Evolutionary conservation across 495 filamentous ascomycete species (phyloP), one percentile per base, ranked within the genome.

Genomic region (Annulohypoxylon nitens): DNA sequence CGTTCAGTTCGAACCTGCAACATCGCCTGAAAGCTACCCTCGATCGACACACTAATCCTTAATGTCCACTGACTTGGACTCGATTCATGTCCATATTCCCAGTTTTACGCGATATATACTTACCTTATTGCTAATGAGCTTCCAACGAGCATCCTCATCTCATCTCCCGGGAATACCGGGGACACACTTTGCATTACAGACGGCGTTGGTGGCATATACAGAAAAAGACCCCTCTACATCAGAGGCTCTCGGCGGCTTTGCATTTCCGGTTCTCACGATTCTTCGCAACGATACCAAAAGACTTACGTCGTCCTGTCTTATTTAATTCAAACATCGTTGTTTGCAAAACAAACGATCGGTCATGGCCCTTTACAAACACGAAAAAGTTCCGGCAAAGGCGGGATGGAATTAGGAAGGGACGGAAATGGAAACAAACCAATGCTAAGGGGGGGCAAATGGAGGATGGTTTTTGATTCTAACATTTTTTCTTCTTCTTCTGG

Each of bases 221-320:
- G 71, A 78, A 76, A 68, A 76, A 71, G 74, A 75, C 74, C 37
- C 65, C 71, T 71, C 67, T 43, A 61, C 61, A 61, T 58, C 39
- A 55, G 71, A 67, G 74, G 73, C 60, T 53, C 34, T 76, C 63
- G 58, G 66, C 48, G 68, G 69, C 70, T 70, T 71, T 71, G 64
- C 74, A 76, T 73, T 76, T 73, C 70, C 58, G 57, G 58, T 73
- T 74, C 69, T 75, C 70, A 70, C 65, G 64, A 78, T 78, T 64
- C 76, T 73, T 64, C 78, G 75, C 71, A 70, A 77, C 61, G 78
- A 82, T 75, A 79, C 80, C 62, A 81, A 75, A 70, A 78, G 65
- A 73, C 71, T 78, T 70, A 66, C 62, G 64, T 63, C 74, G 69
- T 69, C 67, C 74, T 43, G 69, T 78, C 69, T 76, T 80, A 72